Evolutionary conservation across 1,139 yeast genomes (phyloP).

Genomic region (Kodamaea sp.): DNA sequence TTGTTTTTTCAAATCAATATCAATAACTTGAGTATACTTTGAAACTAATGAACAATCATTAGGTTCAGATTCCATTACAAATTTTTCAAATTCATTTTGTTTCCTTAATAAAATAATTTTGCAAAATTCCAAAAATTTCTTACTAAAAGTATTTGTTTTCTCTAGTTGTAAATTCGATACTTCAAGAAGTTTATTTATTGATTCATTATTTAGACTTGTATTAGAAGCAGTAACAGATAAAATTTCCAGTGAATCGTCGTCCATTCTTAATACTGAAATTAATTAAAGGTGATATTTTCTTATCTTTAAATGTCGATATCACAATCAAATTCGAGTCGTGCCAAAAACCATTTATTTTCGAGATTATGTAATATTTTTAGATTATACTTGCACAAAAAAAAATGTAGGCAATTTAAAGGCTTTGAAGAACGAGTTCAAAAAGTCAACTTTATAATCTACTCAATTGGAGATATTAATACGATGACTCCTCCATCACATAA

Average conservation of each 20-base stretch:
- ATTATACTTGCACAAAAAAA: background rate
- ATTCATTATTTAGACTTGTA: background rate
- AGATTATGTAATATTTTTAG: background rate
- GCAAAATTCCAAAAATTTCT: slow-evolving; percentile 27
- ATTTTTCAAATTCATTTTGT: slow-evolving; percentile 37
- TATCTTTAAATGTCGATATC: background rate
- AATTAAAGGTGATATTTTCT: background rate
- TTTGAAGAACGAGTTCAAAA: background rate
- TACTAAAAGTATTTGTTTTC: slow-evolving; percentile 20
- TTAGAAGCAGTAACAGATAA: slow-evolving; percentile 8
- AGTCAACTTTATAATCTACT: background rate
- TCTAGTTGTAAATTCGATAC: slow-evolving; percentile 6
- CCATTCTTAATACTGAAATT: background rate
- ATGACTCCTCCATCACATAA: background rate
- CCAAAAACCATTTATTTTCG: background rate
- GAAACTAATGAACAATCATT: slow-evolving; percentile 54
- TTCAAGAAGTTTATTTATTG: slow-evolving; percentile 3
- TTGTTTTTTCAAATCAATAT: slow-evolving; percentile 28
- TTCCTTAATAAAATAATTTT: slow-evolving; percentile 23
- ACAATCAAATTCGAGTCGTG: background rate
- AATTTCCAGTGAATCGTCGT: slow-evolving; percentile 9
- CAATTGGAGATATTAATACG: background rate
- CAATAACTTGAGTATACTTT: slow-evolving; percentile 40
- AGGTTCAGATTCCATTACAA: slow-evolving; percentile 42
- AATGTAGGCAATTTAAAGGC: background rate